phyloP scores from a whole-genome alignment of 1,284 basidiomycete species.

The Grifola frondosa region DNA sequence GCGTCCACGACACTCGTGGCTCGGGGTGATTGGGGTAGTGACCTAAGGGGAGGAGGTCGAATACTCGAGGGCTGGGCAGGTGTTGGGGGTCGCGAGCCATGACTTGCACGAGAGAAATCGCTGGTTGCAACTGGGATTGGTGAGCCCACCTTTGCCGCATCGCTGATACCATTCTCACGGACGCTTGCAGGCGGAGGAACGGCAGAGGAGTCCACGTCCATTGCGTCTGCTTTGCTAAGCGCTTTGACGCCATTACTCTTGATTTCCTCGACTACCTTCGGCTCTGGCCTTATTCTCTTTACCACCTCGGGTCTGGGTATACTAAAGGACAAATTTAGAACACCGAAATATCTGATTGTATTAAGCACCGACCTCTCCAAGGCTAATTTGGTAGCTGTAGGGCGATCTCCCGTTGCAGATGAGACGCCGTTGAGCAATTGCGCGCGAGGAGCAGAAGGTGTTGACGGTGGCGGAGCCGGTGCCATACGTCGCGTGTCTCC shows the following conservation, averaged over 20 bases:
- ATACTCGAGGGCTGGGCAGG: constrained; percentile 22
- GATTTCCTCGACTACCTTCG: constrained; percentile 18
- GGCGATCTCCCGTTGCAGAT: constrained; percentile 10
- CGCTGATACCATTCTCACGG: constrained; percentile 4
- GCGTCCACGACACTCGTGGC: constrained; percentile 20
- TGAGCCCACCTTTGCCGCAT: constrained; percentile 3
- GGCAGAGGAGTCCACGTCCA: constrained; percentile 40
- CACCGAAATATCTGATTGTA: not conserved
- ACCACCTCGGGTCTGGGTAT: constrained; percentile 77
- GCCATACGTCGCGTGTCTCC: constrained; percentile 32
- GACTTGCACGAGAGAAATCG: constrained; percentile 20
- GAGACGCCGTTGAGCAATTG: constrained; percentile 22
- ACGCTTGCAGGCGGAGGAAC: not conserved
- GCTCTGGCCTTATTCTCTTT: constrained; percentile 62
- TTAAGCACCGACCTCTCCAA: constrained; percentile 56
- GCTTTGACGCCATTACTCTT: constrained; percentile 20
- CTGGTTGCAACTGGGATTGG: constrained; percentile 9
- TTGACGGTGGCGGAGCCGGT: constrained; percentile 47
- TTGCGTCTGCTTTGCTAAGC: constrained; percentile 29
- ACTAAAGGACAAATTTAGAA: constrained; percentile 35
- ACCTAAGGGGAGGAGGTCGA: constrained; percentile 31
- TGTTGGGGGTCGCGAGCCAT: constrained; percentile 26
- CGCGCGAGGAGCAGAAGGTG: constrained; percentile 51
- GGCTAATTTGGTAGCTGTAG: constrained; percentile 45
- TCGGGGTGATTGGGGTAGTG: constrained; percentile 44